Base-by-base conservation (phyloP, 2,329 filamentous ascomycete species). In the Cytospora piceae region DNA sequence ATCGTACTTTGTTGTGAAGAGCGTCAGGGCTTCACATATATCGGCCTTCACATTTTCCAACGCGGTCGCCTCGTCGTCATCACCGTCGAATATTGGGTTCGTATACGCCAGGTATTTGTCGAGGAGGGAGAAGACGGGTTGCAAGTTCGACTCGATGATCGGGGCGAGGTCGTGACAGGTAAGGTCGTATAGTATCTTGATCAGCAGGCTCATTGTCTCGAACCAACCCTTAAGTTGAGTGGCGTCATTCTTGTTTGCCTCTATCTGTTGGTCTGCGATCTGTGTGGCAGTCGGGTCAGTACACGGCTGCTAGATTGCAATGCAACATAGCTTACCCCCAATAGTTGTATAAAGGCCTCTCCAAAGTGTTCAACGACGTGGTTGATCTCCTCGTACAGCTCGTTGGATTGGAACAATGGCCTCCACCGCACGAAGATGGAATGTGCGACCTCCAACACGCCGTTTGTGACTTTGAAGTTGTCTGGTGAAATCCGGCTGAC, bases 381-480 rank as follows among this genome's bases (percentile, higher is more conserved):
- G 78, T 97, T 95, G 81, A 99, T 96, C 79, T 99, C 95, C 42
- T 88, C 91, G 77, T 93, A 99, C 14, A 99, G 87, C 59, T 91
- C 93, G 77, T 99, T 93, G 53, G 94, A 97, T 68, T 91, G 88
- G 80, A 96, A 97, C 51, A 99, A 84, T 11, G 95, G 96, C 70
- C 95, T 87, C 95, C 95, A 99, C 77, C 95, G 85, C 76, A 91
- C 92, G 80, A 98, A 99, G 72, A 99, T 98, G 58, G 95, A 98
- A 79, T 99, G 95, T 71, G 96, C 96, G 54, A 99, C 95, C 79
- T 97, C 93, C 67, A 99, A 83, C 22, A 99, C 95, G 70, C 95
- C 96, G 73, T 94, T 92, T 78, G 98, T 99, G 76, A 93, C 85
- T 70, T 90, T 89, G 67, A 90, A 87, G 76, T 98, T 91, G 71